Evolutionary conservation across 2,329 filamentous ascomycete species (phyloP).

Genomic region (Nemania sp.): DNA sequence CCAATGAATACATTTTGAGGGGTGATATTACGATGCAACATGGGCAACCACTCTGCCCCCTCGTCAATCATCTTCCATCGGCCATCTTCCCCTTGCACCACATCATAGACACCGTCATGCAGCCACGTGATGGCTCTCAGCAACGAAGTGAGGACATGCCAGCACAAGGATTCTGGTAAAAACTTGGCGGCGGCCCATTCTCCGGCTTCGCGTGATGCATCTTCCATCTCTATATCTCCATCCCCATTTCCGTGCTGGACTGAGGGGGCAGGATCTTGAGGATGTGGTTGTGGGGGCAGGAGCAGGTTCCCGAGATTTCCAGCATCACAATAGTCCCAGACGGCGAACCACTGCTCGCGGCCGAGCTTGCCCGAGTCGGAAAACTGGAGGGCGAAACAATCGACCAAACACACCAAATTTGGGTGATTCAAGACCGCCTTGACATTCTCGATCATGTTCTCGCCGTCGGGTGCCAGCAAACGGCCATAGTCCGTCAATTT

Average conservation of each 20-base stretch:
- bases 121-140: slow-evolving; percentile 56
- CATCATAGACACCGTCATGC: slow-evolving; percentile 51
- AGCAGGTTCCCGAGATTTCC: slow-evolving; percentile 53
- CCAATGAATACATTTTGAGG: slow-evolving; percentile 57
- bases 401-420: slow-evolving; percentile 52
- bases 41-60: slow-evolving; percentile 54
- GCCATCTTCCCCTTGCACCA: slow-evolving; percentile 24
- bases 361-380: slow-evolving; percentile 25
- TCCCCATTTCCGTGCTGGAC: slow-evolving; percentile 2
- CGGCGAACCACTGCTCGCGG: slow-evolving; percentile 28
- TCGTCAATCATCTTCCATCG: slow-evolving; percentile 17
- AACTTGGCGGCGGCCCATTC: slow-evolving; percentile 35
- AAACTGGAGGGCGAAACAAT: slow-evolving; percentile 40
- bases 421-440: slow-evolving; percentile 52
- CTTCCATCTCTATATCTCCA: slow-evolving; percentile 30
- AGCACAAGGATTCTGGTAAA: slow-evolving; percentile 58
- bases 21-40: slow-evolving; percentile 54
- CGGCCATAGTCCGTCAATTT: slow-evolving; percentile 12
- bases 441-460: slow-evolving; percentile 38
- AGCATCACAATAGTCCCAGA: slow-evolving; percentile 59
- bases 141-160: slow-evolving; percentile 57
- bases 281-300: slow-evolving; percentile 10
- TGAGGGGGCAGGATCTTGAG: slow-evolving; percentile 1
- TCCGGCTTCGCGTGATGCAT: neutral
- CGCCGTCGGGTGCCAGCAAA: slow-evolving; percentile 28